A percentile compares a stretch with the other conserved stretches of the same genome.
phyloP scores from a whole-genome alignment of 1,284 basidiomycete genomes.

The Rhodotorula sp. region DNA sequence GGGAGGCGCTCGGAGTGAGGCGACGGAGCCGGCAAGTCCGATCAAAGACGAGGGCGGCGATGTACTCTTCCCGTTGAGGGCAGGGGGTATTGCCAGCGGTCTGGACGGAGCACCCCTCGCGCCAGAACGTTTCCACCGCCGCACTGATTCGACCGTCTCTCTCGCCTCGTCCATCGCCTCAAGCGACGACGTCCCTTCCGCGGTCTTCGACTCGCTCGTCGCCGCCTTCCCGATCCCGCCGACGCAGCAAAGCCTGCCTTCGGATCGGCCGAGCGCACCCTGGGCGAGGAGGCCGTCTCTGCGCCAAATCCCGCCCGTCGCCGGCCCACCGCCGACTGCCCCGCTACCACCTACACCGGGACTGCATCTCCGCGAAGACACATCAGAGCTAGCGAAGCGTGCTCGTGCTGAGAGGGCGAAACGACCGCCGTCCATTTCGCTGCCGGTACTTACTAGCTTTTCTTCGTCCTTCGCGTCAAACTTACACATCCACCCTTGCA shows the following conservation, averaged over 20 bases:
- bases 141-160: background rate
- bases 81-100: too few species aligned
- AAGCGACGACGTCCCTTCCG: background rate
- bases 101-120: background rate
- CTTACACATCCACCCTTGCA: background rate
- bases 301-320: background rate
- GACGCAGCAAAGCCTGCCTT: background rate
- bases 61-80: too few species aligned
- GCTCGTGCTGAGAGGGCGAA: background rate
- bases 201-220: background rate
- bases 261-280: background rate
- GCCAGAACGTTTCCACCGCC: background rate
- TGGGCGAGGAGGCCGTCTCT: background rate
- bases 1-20: too few species aligned
- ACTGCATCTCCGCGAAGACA: background rate
- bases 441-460: conserved; percentile 1
- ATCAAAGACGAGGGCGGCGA: too few species aligned
- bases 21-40: too few species aligned
- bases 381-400: too few species aligned
- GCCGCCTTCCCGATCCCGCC: conserved; percentile 2
- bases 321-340: background rate
- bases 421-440: background rate
- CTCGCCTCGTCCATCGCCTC: background rate
- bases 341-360: background rate
- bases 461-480: too few species aligned